Evolutionary conservation across 2,329 filamentous ascomycete species (phyloP), one percentile per base, ranked within the genome.

Genomic region (Sarocladium kiliense): DNA sequence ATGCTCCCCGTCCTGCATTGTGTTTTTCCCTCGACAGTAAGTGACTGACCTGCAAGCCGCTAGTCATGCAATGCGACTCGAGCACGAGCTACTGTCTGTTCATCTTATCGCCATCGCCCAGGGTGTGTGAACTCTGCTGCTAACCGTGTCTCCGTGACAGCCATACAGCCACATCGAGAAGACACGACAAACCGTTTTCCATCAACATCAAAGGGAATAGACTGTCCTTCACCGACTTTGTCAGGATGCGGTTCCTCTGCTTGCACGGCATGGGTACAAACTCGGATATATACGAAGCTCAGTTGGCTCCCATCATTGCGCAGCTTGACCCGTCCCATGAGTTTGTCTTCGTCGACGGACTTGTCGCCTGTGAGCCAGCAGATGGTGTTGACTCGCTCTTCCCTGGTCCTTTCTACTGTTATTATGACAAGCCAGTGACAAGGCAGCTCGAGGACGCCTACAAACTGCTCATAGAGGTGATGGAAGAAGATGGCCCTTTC

Each of bases 241-340:
- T 44, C 44, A 56, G 25, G 10, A 58, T 58, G 56, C 41, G 51
- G 36, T 50, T 59, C 27, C 30, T 59, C 12, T 59, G 56, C 49
- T 53, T 60, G 10, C 59, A 60, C 42, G 59, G 59, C 23, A 54
- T 58, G 34, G 59, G 57, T 45, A 59, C 44, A 47, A 55, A 34
- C 25, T 36, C 47, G 4, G 44, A 55, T 25, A 55, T 53, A 53
- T 21, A 54, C 3, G 42, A 58, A n/a, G 49, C n/a, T 11, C 56
- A 59, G 44, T 30, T 59, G 0, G 34, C 44, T 2, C 47, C 47
- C 18, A 30, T 59, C 19, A 51, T 58, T 26, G 49, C 36, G 18
- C 44, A 55, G 2, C 36, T 50, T 5, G 57, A 59, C 25, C 36
- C 56, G 18, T 57, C 51, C 56, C 57, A 59, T 39, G 56, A 59